These are phyloP conservation scores for Nephelium lappaceum DNA, from an alignment of 345 rosid species.

Conservation along the genomic window DNA sequence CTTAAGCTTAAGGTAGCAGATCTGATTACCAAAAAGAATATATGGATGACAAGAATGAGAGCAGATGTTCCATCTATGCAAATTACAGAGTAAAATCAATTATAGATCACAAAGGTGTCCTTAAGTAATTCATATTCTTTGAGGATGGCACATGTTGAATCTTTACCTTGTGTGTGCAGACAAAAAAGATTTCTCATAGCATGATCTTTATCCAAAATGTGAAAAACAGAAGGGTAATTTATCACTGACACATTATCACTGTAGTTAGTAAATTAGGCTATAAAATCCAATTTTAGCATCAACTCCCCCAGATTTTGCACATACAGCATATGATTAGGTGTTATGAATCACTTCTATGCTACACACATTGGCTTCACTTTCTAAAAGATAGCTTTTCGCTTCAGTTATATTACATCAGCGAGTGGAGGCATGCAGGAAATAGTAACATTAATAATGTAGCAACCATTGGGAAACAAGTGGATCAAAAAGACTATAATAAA, in stretches of 20 bases:
- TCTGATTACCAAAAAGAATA: background rate
- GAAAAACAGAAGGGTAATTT: background rate
- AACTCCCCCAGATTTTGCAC: background rate
- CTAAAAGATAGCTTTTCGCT: background rate
- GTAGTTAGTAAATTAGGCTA: background rate
- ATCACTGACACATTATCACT: background rate
- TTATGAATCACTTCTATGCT: background rate
- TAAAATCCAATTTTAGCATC: background rate
- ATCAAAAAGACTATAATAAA: background rate
- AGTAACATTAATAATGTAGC: background rate
- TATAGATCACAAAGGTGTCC: background rate
- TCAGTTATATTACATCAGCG: background rate
- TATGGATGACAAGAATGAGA: background rate
- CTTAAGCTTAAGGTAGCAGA: background rate
- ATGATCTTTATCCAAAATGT: background rate
- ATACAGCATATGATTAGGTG: background rate
- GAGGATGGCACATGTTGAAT: background rate
- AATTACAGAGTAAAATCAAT: background rate
- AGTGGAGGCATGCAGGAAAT: background rate
- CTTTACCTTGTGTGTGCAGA: background rate
- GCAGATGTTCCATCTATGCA: background rate
- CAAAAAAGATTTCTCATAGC: background rate
- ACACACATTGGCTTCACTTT: background rate
- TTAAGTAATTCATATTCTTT: background rate
- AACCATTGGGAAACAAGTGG: conserved; percentile 1